Base-by-base conservation (phyloP, 495 filamentous ascomycete species). In the Penicillium ucsense region DNA sequence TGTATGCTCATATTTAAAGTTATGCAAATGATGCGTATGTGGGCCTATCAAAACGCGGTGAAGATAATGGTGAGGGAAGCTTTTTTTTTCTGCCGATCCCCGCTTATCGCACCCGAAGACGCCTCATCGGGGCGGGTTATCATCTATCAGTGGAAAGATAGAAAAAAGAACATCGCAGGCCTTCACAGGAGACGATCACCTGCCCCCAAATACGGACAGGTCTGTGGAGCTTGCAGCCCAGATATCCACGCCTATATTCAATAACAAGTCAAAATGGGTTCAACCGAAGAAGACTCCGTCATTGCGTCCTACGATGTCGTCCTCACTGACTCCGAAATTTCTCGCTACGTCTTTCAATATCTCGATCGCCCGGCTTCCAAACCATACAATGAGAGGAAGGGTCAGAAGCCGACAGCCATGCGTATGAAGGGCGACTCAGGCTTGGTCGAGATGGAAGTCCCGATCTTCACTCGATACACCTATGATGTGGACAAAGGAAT, bases 391-490 rank as follows among this genome's bases (percentile, higher is more conserved):
- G 73, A 70, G 12, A 55, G 60, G 2, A 61, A 70, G 38, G 61
- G 69, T 5, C 71, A 77, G 8, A 74, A 78, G 46, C 86, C 86
- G 0, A 51, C 74, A 3, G 70, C 72, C 7, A 58, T 88, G 33
- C 79, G 85, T 31, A 70, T 86, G 53, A 91, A 91, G 62, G 75
- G 77, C 0, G 63, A 74, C 31, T 73, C 80, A 2, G 85, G 84
- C 1, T 70, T 86, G 44, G 67, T 89, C n/a, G 86, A 91, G 57
- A 59, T 89, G 5, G 86, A 91, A 43, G 72, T 88, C 6, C 81
- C 84, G 2, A 68, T 89, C 41, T 75, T 81, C 61, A 77, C 78
- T 12, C 64, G 70, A 10, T 50, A 57, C 4, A 79, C 80, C 50
- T 91, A 84, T 60, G 80, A 89, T 61, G 67, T 75, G 43, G 72